Conservation (phyloP, 2,329 filamentous ascomycete species). For the Leptographium wingfieldii region DNA sequence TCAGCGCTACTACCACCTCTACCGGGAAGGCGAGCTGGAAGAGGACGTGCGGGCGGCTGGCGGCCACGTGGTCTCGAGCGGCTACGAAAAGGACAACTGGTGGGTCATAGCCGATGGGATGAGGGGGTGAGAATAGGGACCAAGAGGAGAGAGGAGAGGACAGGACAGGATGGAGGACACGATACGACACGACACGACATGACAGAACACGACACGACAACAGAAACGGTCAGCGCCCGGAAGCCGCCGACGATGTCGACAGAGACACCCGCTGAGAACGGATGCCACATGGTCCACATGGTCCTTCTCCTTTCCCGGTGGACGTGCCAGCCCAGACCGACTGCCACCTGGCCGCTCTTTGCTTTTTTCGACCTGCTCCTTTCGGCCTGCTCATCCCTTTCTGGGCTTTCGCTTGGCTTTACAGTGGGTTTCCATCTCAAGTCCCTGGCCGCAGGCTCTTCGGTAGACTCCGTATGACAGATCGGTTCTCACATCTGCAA, state of each 20-base stretch:
- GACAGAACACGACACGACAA: too few species aligned
- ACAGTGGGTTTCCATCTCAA: too few species aligned
- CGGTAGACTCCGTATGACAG: too few species aligned
- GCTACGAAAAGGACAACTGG: constrained; percentile 98
- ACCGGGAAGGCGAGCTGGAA: constrained; percentile 75
- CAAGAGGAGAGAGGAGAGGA: neutral
- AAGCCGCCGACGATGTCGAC: too few species aligned
- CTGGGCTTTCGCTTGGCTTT: too few species aligned
- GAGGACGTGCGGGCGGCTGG: constrained; percentile 62
- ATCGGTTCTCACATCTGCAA: too few species aligned
- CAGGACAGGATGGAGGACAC: neutral
- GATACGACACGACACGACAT: too few species aligned
- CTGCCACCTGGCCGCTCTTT: neutral
- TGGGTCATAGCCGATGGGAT: constrained; percentile 55
- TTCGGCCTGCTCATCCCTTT: neutral
- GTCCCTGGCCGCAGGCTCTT: too few species aligned
- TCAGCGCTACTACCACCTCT: constrained; percentile 90
- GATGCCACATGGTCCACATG: neutral
- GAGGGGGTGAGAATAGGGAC: neutral
- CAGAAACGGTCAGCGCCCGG: too few species aligned
- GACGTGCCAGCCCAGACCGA: neutral
- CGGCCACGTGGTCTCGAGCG: constrained; percentile 61
- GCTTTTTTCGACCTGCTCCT: neutral
- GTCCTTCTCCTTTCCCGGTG: neutral
- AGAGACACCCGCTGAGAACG: too few species aligned